phyloP scores from a whole-genome alignment of 495 filamentous ascomycete genomes.

The Neurospora sp. region DNA sequence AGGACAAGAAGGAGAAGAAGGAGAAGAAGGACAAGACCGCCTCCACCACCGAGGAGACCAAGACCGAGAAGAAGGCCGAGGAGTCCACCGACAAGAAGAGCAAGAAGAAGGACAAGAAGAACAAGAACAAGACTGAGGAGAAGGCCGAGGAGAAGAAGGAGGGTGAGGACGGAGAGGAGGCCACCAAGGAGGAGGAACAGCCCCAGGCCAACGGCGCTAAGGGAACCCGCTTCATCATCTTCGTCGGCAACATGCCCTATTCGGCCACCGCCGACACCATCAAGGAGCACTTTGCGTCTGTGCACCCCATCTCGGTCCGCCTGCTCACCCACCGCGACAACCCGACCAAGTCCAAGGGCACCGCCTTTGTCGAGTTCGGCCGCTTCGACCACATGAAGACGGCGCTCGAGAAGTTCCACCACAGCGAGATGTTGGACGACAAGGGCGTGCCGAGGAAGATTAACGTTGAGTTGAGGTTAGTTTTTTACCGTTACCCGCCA shows the following conservation, averaged over 20 bases:
- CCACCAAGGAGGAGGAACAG: slow-evolving; percentile 6
- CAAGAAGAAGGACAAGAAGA: slow-evolving; percentile 19
- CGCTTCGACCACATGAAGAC: slow-evolving; percentile 88
- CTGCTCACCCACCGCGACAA: slow-evolving; percentile 62
- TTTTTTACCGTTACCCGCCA: slow-evolving; percentile 7
- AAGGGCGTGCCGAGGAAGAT: slow-evolving; percentile 53
- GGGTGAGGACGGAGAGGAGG: slow-evolving; percentile 10
- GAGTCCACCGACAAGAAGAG: slow-evolving; percentile 25
- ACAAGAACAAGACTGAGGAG: slow-evolving; percentile 7
- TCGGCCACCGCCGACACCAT: slow-evolving; percentile 59
- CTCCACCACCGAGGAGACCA: slow-evolving; percentile 11
- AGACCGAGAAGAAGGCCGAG: slow-evolving; percentile 16
- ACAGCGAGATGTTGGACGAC: slow-evolving; percentile 69
- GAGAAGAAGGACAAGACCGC: slow-evolving; percentile 26
- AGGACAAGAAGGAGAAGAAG: slow-evolving; percentile 1
- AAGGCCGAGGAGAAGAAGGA: slow-evolving; percentile 1
- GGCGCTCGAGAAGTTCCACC: slow-evolving; percentile 80
- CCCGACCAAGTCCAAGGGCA: slow-evolving; percentile 65
- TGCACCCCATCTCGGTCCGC: slow-evolving; percentile 63
- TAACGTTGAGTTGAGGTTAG: slow-evolving; percentile 86
- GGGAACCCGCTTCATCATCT: slow-evolving; percentile 65
- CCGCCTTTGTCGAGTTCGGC: slow-evolving; percentile 89
- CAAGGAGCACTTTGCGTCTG: slow-evolving; percentile 62
- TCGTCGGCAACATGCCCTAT: slow-evolving; percentile 88
- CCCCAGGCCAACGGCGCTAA: slow-evolving; percentile 23